Evolutionary conservation across 2,329 filamentous ascomycete genomes (phyloP).

Genomic region (Calonectria hawksworthii): DNA sequence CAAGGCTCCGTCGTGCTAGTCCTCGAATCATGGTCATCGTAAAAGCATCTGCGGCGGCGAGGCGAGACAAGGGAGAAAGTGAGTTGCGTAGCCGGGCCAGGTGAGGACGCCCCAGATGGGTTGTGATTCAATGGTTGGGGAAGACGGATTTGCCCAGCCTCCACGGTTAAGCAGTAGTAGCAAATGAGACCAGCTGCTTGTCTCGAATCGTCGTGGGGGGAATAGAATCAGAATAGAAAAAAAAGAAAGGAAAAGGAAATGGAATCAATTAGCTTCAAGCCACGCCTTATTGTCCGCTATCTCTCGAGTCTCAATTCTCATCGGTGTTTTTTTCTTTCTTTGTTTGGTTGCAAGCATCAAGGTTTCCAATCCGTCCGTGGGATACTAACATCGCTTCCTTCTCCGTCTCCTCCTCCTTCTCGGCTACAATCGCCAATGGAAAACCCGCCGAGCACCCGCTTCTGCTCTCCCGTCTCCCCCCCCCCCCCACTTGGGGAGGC

Average conservation of each 20-base stretch:
- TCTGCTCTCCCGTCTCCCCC: conserved; percentile 32
- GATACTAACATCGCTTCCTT: neutral
- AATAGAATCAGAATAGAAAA: neutral
- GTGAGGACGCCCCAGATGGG: neutral
- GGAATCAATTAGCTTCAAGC: neutral
- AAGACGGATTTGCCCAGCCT: neutral
- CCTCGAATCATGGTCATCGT: conserved; percentile 34
- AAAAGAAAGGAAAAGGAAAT: neutral
- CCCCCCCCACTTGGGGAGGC: conserved; percentile 30
- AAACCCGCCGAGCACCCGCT: conserved; percentile 27
- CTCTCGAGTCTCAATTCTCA: neutral
- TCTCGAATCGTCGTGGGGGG: neutral
- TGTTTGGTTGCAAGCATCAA: neutral
- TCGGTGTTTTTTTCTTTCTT: neutral
- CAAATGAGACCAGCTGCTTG: neutral
- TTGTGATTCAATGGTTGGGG: neutral
- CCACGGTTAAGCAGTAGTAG: neutral
- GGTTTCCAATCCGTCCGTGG: neutral
- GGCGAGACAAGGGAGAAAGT: neutral
- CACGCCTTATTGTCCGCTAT: neutral
- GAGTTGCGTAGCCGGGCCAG: neutral
- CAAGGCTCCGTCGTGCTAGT: conserved; percentile 32
- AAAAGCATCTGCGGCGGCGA: neutral
- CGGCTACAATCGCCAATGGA: conserved; percentile 40
- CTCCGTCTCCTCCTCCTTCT: conserved; percentile 24